Base-by-base conservation (phyloP, 2,329 filamentous ascomycete species). In the Alternaria solani region DNA sequence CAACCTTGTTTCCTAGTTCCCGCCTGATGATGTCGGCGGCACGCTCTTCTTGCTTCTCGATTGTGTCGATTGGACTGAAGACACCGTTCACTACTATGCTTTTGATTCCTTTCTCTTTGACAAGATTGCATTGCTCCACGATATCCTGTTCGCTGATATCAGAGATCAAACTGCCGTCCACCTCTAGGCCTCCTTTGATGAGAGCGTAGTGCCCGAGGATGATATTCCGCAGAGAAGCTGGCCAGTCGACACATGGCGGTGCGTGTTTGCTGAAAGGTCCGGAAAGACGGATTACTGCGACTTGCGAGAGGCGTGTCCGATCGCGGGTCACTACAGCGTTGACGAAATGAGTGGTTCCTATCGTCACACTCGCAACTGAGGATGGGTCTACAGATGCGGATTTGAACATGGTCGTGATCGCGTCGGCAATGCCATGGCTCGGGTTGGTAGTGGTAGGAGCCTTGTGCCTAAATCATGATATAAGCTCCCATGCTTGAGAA, bases 21-120 rank as follows among this genome's bases (percentile, higher is more conserved):
- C 79, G 74, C 26, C 78, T 76, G 18, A 87, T 75, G 42, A 87
- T 83, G 3, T 78, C 75, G 3, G 80, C 78, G 4, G 84, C 85
- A 4, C 78, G 73, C 39, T 83, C 77, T 72, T 88, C 86, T 69
- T 88, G 86, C 42, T 73, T 74, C 65, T 82, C 82, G 4, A 80
- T 64, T 9, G 83, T 81, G 67, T 89, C 86, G 25, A 88, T 85
- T 0, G 86, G 86, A 8, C 84, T 85, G 73, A 86, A 88, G 8
- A 88, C 82, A 2, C 86, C 86, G 5, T 84, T 82, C 5, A 89
- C 76, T 0, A 87, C 86, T 2, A 89, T 77, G 39, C 80, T 80
- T 20, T 73, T 77, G 52, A 84, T 74, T 1, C 79, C 78, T 23
- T 79, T 79, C 38, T 79, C 76, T 66, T 79, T 81, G 64, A 84